A percentile compares a stretch with the other conserved stretches of the same genome.
Evolutionary conservation across 2,329 filamentous ascomycete genomes (phyloP).

Genomic region (Rhynchosporium graminicola): DNA sequence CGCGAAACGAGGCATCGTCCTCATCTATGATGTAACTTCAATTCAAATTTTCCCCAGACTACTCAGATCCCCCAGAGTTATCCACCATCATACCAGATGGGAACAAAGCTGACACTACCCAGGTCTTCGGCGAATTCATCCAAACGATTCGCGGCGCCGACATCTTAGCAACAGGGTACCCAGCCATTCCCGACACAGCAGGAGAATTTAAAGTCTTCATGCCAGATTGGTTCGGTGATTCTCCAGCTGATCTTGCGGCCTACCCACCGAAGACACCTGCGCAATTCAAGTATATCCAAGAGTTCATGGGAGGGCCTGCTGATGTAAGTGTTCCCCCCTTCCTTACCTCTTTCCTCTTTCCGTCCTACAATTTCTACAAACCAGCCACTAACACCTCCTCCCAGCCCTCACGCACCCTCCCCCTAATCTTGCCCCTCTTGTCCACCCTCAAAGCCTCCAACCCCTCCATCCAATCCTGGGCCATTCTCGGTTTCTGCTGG

Average conservation of each 20-base stretch:
- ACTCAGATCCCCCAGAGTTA: no score
- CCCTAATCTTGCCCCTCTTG: conserved; percentile 18
- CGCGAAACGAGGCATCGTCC: conserved; percentile 57
- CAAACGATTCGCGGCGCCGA: conserved; percentile 71
- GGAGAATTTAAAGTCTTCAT: conserved; percentile 78
- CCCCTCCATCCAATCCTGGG: conserved; percentile 32
- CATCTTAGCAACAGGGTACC: conserved; percentile 55
- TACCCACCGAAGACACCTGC: conserved; percentile 27
- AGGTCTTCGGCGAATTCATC: conserved; percentile 69
- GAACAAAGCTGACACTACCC: background rate
- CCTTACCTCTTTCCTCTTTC: background rate
- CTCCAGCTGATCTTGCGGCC: conserved; percentile 20
- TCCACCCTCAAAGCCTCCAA: conserved; percentile 19
- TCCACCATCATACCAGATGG: background rate
- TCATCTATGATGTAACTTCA: conserved; percentile 50
- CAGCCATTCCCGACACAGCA: conserved; percentile 43
- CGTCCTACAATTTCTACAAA: background rate
- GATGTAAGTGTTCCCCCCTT: conserved; percentile 2
- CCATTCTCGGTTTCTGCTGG: conserved; percentile 57
- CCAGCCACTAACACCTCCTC: background rate
- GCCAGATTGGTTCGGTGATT: conserved; percentile 83
- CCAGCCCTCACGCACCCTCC: conserved; percentile 18
- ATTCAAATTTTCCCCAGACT: background rate
- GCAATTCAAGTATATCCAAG: conserved; percentile 30
- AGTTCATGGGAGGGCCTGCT: conserved; percentile 29